Percentiles rank a stretch among this genome's conserved stretches.
Conservation (phyloP, 306 rosid genomes). For the Morella rubra region DNA sequence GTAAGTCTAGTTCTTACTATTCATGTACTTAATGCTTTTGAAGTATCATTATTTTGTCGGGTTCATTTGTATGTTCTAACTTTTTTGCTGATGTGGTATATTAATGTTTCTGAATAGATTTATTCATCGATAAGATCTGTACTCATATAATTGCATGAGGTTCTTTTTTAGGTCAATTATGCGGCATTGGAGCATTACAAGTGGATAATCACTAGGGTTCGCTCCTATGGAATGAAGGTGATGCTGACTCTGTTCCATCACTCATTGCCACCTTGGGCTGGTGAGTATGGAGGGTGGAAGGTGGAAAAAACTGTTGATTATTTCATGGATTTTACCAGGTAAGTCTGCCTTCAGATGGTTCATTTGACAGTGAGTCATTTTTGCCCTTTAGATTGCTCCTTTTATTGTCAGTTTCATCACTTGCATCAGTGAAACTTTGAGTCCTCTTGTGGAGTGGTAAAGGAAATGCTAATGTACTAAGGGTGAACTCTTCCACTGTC, state of each 20-base stretch:
- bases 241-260: constrained; percentile 97
- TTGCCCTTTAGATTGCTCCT: constrained; percentile 15
- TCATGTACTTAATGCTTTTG: constrained; percentile 23
- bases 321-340: constrained; percentile 90
- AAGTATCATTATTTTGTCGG: background rate
- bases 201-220: constrained; percentile 85
- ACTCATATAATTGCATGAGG: constrained; percentile 17
- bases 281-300: constrained; percentile 99
- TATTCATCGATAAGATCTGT: constrained; percentile 17
- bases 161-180: constrained; percentile 65
- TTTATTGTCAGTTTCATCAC: too few relatives aligned
- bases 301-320: constrained; percentile 89
- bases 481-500: too few relatives aligned
- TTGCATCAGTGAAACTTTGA: background rate
- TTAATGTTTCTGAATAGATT: constrained; percentile 21
- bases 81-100: background rate
- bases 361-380: constrained; percentile 12
- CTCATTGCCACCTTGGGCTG: constrained; percentile 94
- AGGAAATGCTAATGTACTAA: too few relatives aligned
- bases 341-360: constrained; percentile 27
- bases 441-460: background rate
- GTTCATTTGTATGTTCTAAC: background rate
- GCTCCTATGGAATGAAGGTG: constrained; percentile 91
- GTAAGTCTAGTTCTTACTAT: constrained; percentile 51
- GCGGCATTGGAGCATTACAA: constrained; percentile 95